phyloP scores from a whole-genome alignment of 2,329 filamentous ascomycete species.

The Tympanopsis confertula region DNA sequence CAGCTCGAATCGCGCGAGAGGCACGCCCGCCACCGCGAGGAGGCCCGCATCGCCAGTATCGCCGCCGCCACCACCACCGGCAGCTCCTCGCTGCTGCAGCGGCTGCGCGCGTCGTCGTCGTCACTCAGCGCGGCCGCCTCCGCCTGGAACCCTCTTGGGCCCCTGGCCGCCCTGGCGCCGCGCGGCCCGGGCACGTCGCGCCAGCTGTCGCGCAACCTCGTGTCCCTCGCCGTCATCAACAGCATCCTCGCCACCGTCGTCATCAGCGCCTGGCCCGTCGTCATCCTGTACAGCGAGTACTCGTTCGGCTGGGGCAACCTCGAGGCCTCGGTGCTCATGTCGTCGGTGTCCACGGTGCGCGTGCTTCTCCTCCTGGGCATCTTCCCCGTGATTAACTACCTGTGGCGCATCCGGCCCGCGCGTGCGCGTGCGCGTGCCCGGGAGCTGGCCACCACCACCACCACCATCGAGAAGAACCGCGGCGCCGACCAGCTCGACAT shows the following conservation, averaged over 20 bases:
- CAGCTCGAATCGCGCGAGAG: slow-evolving; percentile 63
- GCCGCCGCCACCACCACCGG: slow-evolving; percentile 9
- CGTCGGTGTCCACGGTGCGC: slow-evolving; percentile 64
- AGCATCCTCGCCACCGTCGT: slow-evolving; percentile 29
- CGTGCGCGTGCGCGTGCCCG: slow-evolving; percentile 12
- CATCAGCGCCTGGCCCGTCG: slow-evolving; percentile 39
- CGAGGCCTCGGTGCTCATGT: slow-evolving; percentile 72
- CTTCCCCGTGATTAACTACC: slow-evolving; percentile 65
- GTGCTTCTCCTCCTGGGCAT: slow-evolving; percentile 65
- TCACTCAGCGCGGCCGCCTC: slow-evolving; percentile 2
- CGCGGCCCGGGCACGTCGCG: slow-evolving; percentile 46
- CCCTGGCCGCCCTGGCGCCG: slow-evolving; percentile 69
- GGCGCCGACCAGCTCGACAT: slow-evolving; percentile 74
- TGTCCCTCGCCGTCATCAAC: slow-evolving; percentile 65
- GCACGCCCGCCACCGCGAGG: slow-evolving; percentile 33
- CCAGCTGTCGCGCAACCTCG: slow-evolving; percentile 65
- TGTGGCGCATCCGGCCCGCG: slow-evolving; percentile 50
- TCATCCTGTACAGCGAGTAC: slow-evolving; percentile 72
- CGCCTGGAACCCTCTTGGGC: slow-evolving; percentile 54
- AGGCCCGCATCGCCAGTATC: slow-evolving; percentile 8
- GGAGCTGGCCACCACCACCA: slow-evolving; percentile 6
- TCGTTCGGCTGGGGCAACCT: slow-evolving; percentile 74
- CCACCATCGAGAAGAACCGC: slow-evolving; percentile 33
- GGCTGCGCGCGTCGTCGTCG: slow-evolving; percentile 2
- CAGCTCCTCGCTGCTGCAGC: slow-evolving; percentile 12